A percentile compares a stretch with the other conserved stretches of the same genome.
phyloP scores from a whole-genome alignment of 2,329 filamentous ascomycete species.

The Podosphaera fusca region DNA sequence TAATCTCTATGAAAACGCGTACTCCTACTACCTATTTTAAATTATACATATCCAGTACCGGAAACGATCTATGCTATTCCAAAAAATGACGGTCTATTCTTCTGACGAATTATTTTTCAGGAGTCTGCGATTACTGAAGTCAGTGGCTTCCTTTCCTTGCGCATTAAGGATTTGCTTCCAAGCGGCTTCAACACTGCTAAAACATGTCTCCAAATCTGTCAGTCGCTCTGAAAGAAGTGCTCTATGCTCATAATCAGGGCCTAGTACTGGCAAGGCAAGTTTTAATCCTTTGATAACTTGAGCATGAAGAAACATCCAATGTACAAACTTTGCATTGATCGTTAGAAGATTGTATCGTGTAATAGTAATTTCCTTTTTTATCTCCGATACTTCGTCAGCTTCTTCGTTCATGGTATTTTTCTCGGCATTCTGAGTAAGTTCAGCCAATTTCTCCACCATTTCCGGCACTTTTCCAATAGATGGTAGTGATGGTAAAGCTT shows the following conservation, averaged over 20 bases:
- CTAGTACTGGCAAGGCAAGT: constrained; percentile 10
- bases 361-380: background rate
- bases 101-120: too few species aligned
- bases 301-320: constrained; percentile 5
- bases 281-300: constrained; percentile 21
- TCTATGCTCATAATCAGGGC: background rate
- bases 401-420: background rate
- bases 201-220: background rate
- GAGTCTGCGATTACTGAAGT: background rate
- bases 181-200: background rate
- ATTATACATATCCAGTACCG: too few species aligned
- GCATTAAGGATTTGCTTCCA: background rate
- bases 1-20: too few species aligned
- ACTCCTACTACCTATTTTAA: too few species aligned
- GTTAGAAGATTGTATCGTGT: background rate
- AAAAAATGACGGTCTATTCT: too few species aligned
- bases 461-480: constrained; percentile 1
- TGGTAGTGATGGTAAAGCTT: constrained; percentile 2
- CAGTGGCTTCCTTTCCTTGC: background rate
- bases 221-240: background rate
- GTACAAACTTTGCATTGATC: background rate
- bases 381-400: background rate
- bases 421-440: constrained; percentile 2
- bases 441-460: constrained; percentile 4
- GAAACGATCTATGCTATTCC: too few species aligned